Percentiles rank a stretch among this genome's conserved stretches.
phyloP scores from a whole-genome alignment of 345 rosid species.

The Tarenaya hassleriana region DNA sequence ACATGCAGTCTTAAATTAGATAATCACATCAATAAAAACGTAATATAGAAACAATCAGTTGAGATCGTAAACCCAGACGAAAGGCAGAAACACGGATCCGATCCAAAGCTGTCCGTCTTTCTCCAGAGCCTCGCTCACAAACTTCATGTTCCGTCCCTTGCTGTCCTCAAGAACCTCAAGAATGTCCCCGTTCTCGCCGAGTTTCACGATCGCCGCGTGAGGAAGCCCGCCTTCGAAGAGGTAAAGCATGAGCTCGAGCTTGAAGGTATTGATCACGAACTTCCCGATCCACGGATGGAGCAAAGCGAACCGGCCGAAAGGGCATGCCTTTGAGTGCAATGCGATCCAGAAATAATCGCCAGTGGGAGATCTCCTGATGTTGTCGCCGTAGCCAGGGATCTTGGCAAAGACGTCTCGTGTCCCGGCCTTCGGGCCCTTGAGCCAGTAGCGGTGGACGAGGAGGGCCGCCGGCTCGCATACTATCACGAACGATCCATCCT shows the following conservation, averaged over 20 bases:
- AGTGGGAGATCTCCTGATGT: constrained; percentile 38
- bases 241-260: constrained; percentile 37
- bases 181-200: constrained; percentile 44
- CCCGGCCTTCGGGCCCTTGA: constrained; percentile 34
- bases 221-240: constrained; percentile 48
- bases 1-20: too few relatives aligned
- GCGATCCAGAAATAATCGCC: constrained; percentile 66
- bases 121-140: constrained; percentile 59
- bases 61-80: constrained; percentile 20
- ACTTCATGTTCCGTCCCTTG: constrained; percentile 39
- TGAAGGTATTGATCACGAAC: constrained; percentile 29
- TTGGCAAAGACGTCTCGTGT: constrained; percentile 36
- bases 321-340: constrained; percentile 37
- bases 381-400: constrained; percentile 57
- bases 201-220: constrained; percentile 39
- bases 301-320: constrained; percentile 29
- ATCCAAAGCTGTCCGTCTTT: constrained; percentile 49
- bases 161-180: constrained; percentile 31
- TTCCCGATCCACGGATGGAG: constrained; percentile 39
- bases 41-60: constrained; percentile 4
- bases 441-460: constrained; percentile 42
- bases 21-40: too few relatives aligned
- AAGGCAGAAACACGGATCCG: constrained; percentile 33
- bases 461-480: constrained; percentile 38
- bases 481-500: constrained; percentile 44